Percentiles rank a stretch among this genome's conserved stretches.
phyloP scores from a whole-genome alignment of 108 stramenopile species.

The Skeletonema costatum region DNA sequence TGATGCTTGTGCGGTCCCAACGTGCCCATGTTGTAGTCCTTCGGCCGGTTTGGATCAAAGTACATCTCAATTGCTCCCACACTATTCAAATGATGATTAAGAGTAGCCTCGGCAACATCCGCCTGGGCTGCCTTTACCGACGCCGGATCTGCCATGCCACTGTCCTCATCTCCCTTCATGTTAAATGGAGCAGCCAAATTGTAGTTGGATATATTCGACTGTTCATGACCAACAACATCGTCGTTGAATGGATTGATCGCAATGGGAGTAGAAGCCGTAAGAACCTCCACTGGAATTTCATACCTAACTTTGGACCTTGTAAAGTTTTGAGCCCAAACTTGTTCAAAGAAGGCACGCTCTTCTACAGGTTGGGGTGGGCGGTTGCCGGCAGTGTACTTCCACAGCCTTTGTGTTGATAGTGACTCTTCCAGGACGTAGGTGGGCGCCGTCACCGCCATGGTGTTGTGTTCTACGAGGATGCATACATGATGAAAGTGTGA shows the following conservation, averaged over 20 bases:
- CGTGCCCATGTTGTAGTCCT: constrained; percentile 44
- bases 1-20: constrained; percentile 53
- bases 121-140: constrained; percentile 50
- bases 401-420: constrained; percentile 78
- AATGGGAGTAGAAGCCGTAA: constrained; percentile 82
- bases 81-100: constrained; percentile 54
- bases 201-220: constrained; percentile 31
- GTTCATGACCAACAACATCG: constrained; percentile 55
- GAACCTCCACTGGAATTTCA: constrained; percentile 71
- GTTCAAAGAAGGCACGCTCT: constrained; percentile 91
- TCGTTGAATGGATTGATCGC: constrained; percentile 78
- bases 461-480: constrained; percentile 40
- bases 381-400: constrained; percentile 91
- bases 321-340: constrained; percentile 95
- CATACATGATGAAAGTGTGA: background rate
- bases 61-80: constrained; percentile 51
- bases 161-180: constrained; percentile 39
- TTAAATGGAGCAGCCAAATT: constrained; percentile 55
- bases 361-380: constrained; percentile 93
- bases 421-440: constrained; percentile 92
- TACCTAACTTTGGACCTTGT: constrained; percentile 81
- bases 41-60: constrained; percentile 49
- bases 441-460: constrained; percentile 88
- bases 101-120: constrained; percentile 66
- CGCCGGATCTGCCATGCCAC: constrained; percentile 27